Evolutionary conservation across 306 rosid genomes (phyloP).

Genomic region (Leucaena leucocephala): DNA sequence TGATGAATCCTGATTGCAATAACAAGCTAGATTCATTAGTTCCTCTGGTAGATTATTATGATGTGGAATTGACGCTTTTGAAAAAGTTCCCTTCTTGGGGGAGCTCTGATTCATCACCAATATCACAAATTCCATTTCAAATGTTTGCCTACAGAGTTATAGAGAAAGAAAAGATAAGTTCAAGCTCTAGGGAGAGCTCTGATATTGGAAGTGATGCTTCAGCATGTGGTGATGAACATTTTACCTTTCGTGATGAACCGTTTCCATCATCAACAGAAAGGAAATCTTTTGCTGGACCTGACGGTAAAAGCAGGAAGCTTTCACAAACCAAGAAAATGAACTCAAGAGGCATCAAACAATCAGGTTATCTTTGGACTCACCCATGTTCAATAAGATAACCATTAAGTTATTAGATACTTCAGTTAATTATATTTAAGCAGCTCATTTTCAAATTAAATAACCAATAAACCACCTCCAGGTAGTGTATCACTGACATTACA

Average conservation of each 20-base stretch:
- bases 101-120: conserved; percentile 41
- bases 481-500: neutral
- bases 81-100: conserved; percentile 72
- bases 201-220: conserved; percentile 89
- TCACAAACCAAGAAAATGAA: conserved; percentile 48
- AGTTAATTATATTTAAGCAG: conserved; percentile 20
- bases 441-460: conserved; percentile 13
- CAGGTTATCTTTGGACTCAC: conserved; percentile 47
- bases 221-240: conserved; percentile 64
- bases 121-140: conserved; percentile 77
- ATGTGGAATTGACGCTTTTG: conserved; percentile 60
- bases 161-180: conserved; percentile 53
- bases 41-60: conserved; percentile 73
- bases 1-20: conserved; percentile 65
- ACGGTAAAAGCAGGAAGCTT: conserved; percentile 46
- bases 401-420: conserved; percentile 11
- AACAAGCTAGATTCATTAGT: conserved; percentile 57
- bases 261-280: conserved; percentile 50
- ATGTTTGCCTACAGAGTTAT: conserved; percentile 66
- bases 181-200: conserved; percentile 56
- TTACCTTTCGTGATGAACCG: conserved; percentile 61
- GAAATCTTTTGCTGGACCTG: conserved; percentile 48
- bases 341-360: conserved; percentile 45
- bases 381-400: neutral
- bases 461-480: neutral